phyloP scores from a whole-genome alignment of 2,329 filamentous ascomycete species.

The Niveomyces coronatus region DNA sequence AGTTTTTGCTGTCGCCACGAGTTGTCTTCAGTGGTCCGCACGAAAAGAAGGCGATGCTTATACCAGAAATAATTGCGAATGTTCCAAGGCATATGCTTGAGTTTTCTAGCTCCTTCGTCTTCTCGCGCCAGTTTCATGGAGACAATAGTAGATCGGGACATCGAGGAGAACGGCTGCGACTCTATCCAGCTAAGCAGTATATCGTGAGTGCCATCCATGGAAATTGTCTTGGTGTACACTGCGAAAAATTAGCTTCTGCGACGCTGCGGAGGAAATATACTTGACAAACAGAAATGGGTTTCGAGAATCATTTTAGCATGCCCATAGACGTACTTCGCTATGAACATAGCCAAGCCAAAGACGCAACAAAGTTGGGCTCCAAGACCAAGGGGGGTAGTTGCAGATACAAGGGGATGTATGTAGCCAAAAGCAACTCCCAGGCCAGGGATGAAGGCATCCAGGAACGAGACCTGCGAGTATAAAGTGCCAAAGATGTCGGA shows the following conservation, averaged over 20 bases:
- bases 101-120: background rate
- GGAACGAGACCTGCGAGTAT: constrained; percentile 4
- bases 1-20: constrained; percentile 14
- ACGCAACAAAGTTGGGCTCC: background rate
- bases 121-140: background rate
- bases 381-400: background rate
- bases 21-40: constrained; percentile 7
- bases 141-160: background rate
- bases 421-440: background rate
- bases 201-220: background rate
- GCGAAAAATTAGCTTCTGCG: constrained; percentile 6
- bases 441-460: no score
- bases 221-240: constrained; percentile 13
- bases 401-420: background rate
- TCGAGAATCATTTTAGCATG: background rate
- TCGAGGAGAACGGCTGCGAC: background rate
- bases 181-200: no score
- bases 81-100: background rate
- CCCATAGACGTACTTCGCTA: background rate
- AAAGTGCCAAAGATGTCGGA: background rate
- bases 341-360: background rate
- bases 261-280: background rate
- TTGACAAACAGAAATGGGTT: constrained; percentile 1
- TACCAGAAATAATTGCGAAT: constrained; percentile 9
- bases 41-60: constrained; percentile 8